These are phyloP conservation scores for Kwoniella mangroviensis DNA, from an alignment of 768 basidiomycete genomes.

Conservation along the genomic window DNA sequence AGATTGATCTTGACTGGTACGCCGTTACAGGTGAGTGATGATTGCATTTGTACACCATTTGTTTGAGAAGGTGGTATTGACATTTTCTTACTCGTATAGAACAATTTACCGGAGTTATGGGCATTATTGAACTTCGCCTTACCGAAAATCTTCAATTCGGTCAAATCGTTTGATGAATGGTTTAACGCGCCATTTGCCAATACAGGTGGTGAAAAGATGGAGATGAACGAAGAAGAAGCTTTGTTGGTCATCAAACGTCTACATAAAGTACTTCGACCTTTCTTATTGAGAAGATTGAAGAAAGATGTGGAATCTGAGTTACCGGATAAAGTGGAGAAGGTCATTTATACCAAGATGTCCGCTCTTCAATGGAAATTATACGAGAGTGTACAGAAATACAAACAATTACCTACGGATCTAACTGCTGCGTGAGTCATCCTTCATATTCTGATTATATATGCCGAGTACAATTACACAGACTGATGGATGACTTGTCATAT, in stretches of 20 bases:
- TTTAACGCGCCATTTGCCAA: slow-evolving; percentile 99
- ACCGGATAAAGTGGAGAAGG: slow-evolving; percentile 97
- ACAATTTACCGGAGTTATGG: slow-evolving; percentile 61
- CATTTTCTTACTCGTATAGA: slow-evolving; percentile 34
- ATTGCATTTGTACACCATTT: neutral
- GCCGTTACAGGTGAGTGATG: slow-evolving; percentile 69
- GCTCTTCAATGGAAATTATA: slow-evolving; percentile 89
- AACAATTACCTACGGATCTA: slow-evolving; percentile 80
- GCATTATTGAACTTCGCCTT: slow-evolving; percentile 62
- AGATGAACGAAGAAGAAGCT: slow-evolving; percentile 99
- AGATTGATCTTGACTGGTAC: slow-evolving; percentile 95
- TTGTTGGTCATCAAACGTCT: slow-evolving; percentile 93
- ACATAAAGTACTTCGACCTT: slow-evolving; percentile 93
- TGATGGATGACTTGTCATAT: neutral
- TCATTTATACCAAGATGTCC: slow-evolving; percentile 94
- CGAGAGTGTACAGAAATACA: slow-evolving; percentile 97
- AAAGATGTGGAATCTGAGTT: slow-evolving; percentile 95
- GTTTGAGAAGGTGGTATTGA: neutral
- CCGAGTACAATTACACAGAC: too few species aligned
- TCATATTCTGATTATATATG: neutral
- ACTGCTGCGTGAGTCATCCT: slow-evolving; percentile 41
- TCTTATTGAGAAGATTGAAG: slow-evolving; percentile 88
- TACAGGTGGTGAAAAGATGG: slow-evolving; percentile 94
- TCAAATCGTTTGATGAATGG: slow-evolving; percentile 99
- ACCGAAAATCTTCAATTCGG: slow-evolving; percentile 96